phyloP scores from a whole-genome alignment of 441 rosid genomes.

The Omphalea diandra region DNA sequence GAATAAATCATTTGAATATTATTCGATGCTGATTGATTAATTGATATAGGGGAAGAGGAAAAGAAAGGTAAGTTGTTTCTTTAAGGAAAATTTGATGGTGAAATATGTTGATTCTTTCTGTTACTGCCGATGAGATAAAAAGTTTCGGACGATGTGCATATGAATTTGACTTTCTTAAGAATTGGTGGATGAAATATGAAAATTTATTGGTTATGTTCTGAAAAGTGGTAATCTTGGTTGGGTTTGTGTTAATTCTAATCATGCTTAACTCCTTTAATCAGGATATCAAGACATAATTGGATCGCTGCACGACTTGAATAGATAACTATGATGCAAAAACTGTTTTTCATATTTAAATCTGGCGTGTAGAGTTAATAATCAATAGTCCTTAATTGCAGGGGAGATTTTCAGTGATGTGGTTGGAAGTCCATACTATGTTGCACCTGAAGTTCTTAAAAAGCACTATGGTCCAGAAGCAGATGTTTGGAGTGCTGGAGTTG shows the following conservation, averaged over 20 bases:
- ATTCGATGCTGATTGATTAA: background rate
- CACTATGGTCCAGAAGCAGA: constrained; percentile 91
- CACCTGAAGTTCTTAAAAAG: constrained; percentile 89
- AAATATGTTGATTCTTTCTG: no score
- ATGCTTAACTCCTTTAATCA: no score
- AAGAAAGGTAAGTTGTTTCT: background rate
- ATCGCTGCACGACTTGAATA: no score
- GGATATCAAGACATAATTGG: background rate
- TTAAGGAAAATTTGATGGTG: no score
- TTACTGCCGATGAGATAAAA: no score
- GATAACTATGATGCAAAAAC: no score
- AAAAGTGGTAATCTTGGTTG: no score
- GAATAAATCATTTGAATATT: background rate
- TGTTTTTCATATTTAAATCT: background rate
- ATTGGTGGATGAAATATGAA: no score
- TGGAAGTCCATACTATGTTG: constrained; percentile 98
- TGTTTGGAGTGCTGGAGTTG: constrained; percentile 99
- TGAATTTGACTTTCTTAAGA: no score
- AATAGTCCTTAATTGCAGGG: constrained; percentile 43
- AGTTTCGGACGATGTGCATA: no score
- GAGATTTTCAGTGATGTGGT: constrained; percentile 84
- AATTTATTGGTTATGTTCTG: background rate
- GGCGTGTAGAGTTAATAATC: background rate
- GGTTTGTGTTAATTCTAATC: no score
- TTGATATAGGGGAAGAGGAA: background rate